Conservation (phyloP, 2,329 filamentous ascomycete species). For the Alternaria sp. region DNA sequence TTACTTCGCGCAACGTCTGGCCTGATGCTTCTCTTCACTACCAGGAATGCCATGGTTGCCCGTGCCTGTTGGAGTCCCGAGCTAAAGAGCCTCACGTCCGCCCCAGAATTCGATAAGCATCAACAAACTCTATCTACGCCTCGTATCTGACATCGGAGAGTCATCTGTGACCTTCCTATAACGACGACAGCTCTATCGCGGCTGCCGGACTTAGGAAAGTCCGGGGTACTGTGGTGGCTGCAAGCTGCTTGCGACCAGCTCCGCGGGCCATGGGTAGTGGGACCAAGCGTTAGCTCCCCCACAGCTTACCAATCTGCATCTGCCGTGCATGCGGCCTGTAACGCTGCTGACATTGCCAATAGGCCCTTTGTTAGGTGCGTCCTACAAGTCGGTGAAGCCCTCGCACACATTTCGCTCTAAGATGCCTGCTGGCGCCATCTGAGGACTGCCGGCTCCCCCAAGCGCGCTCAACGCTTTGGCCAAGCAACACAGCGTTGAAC, state of each 20-base stretch:
- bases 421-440: constrained; percentile 4
- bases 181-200: not conserved
- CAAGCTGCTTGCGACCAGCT: not conserved
- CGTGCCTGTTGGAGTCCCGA: not conserved
- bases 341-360: constrained; percentile 6
- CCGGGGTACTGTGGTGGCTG: constrained; percentile 2
- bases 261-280: constrained; percentile 3
- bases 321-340: constrained; percentile 8
- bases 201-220: not conserved
- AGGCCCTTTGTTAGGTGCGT: not conserved
- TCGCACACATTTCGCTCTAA: constrained; percentile 2
- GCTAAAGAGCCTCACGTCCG: not conserved
- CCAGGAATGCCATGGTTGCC: not conserved
- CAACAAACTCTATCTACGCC: not conserved
- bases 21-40: constrained; percentile 3
- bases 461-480: constrained; percentile 1
- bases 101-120: not conserved
- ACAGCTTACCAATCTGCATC: constrained; percentile 9
- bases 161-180: not conserved
- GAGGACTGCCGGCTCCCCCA: not conserved
- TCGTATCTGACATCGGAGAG: not conserved
- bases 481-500: constrained; percentile 2
- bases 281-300: constrained; percentile 8
- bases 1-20: not conserved
- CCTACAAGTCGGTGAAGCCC: constrained; percentile 7